Evolutionary conservation across 176 grass and related monocot genomes (phyloP), one percentile per base, ranked within the genome.

Genomic region (Bolboschoenus planiculmis): DNA sequence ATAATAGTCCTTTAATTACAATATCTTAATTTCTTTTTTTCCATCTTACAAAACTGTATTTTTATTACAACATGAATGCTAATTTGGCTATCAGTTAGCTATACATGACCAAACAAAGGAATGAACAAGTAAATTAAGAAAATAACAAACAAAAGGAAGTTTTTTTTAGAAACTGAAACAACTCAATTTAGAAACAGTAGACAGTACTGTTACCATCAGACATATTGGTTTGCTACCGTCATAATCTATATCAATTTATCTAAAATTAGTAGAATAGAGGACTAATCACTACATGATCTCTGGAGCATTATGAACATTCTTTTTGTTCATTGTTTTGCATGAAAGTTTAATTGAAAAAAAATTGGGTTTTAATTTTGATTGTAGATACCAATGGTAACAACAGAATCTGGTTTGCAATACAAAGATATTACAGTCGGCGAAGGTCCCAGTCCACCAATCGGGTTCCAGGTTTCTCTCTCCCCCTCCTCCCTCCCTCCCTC

Each of bases 401-500:
- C 92, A 27, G 95, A 95, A 66, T 93, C 92, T 44, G 95, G 95
- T 1, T 59, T 95, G 56, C 95, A 98, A 59, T 98, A 91, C 79
- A 98, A 91, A 77, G 95, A 98, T 87, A 98, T 95, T 87, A 85
- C 82, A 88, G 86, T 90, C 10, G 95, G 95, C 0, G 26, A 79
- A 86, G 95, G 96, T 36, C 92, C 92, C 20, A 95, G 86, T 13
- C 96, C 96, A 68, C 92, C 96, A 62, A 7, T 95, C 40, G 92
- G 95, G 74, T 98, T 93, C 81, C 95, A 98, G 92, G 94, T 97
- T 31, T 75, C 36, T 44, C 58, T 27, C 9, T 72, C 16, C 20
- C 37, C 14, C 3, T 37, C 15, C 9, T 72, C 16, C 20, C 37
- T 21, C 3, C 34, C 15, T 75, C 36, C 35, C 58, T 27, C 9